Conservation (phyloP, 768 basidiomycete species). For the Auricularia auricula-judae region DNA sequence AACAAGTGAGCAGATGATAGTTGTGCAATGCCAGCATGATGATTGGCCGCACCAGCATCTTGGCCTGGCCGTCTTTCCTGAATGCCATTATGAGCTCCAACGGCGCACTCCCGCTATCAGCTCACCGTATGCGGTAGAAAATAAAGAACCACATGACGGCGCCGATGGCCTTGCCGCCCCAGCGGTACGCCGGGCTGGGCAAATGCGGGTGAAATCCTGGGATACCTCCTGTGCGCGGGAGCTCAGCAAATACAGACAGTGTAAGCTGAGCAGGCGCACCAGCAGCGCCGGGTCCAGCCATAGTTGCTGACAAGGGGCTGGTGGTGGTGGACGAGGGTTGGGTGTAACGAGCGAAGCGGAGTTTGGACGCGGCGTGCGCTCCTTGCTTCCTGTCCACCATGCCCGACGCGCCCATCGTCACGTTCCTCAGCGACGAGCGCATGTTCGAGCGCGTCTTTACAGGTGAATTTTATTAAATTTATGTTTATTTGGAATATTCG, state of each 20-base stretch:
- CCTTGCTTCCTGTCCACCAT: slow-evolving; percentile 31
- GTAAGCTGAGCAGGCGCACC: slow-evolving; percentile 11
- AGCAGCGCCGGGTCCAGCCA: slow-evolving; percentile 21
- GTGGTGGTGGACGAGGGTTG: too few relatives aligned
- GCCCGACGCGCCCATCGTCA: slow-evolving; percentile 28
- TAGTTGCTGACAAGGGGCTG: slow-evolving; percentile 5
- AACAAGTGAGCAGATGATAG: background rate
- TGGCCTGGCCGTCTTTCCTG: background rate
- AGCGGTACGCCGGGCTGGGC: slow-evolving; percentile 62
- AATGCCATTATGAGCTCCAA: background rate
- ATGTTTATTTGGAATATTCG: background rate
- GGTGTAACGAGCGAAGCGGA: background rate
- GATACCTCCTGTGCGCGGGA: slow-evolving; percentile 13
- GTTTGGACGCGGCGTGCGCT: slow-evolving; percentile 8
- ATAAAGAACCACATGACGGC: slow-evolving; percentile 99
- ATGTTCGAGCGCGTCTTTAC: slow-evolving; percentile 46
- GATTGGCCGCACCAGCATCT: background rate
- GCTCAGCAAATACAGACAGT: slow-evolving; percentile 2
- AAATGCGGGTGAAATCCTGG: slow-evolving; percentile 84
- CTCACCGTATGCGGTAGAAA: slow-evolving; percentile 88
- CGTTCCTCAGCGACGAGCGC: slow-evolving; percentile 31
- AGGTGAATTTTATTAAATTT: slow-evolving; percentile 21
- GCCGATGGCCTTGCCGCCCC: slow-evolving; percentile 76
- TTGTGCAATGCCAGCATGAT: background rate
- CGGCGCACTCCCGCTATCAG: slow-evolving; percentile 7